These are phyloP conservation scores for Corylus americana DNA, from an alignment of 306 rosid genomes.

Conservation along the genomic window DNA sequence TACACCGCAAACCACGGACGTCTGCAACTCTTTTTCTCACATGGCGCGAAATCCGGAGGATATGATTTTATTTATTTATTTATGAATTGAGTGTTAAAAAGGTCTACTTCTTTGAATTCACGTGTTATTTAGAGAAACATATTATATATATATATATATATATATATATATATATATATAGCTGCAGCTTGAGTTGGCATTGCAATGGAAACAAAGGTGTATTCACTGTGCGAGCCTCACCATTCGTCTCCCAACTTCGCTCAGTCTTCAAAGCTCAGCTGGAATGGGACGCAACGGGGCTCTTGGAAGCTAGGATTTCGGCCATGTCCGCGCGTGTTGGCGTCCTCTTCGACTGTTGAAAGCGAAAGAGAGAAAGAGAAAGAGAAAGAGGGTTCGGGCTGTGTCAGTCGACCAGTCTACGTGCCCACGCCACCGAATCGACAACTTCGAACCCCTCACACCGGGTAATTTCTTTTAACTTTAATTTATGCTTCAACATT, in stretches of 20 bases:
- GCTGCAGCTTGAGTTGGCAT: too few species aligned
- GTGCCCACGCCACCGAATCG: slow-evolving; percentile 68
- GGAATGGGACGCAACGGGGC: neutral
- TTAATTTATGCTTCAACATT: too few species aligned
- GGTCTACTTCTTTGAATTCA: too few species aligned
- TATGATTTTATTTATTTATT: too few species aligned
- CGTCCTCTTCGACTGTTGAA: slow-evolving; percentile 12
- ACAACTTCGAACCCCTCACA: slow-evolving; percentile 85
- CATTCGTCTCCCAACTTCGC: slow-evolving; percentile 22
- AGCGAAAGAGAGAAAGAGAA: neutral
- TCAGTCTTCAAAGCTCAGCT: slow-evolving; percentile 15
- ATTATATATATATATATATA: too few species aligned
- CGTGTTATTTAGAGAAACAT: too few species aligned
- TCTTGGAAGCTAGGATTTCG: slow-evolving; percentile 26
- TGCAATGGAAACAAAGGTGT: slow-evolving; percentile 42
- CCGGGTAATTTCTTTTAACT: slow-evolving; percentile 55
- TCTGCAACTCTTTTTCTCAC: too few species aligned
- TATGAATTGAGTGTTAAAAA: too few species aligned
- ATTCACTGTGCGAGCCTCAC: slow-evolving; percentile 28
- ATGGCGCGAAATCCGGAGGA: too few species aligned
- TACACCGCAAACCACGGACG: too few species aligned
- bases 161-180: too few species aligned
- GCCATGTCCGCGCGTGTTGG: slow-evolving; percentile 21
- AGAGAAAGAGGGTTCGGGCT: slow-evolving; percentile 24
- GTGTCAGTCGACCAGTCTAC: slow-evolving; percentile 43